Base-by-base conservation (phyloP, 2,329 filamentous ascomycete genomes). In the Coleophoma eucalyptorum region DNA sequence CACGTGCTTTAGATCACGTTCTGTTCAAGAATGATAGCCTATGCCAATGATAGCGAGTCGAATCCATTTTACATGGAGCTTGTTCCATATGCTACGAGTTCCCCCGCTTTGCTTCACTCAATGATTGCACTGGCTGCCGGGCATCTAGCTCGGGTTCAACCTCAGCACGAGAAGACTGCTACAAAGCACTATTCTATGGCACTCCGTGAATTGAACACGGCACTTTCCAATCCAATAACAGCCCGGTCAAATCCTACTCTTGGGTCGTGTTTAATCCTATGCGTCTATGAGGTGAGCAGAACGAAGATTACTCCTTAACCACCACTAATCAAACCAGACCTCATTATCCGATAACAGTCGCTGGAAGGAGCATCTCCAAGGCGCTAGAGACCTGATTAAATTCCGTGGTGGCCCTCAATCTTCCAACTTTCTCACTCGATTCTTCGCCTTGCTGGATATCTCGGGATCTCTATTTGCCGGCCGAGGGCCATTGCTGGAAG, bases 91-190 rank as follows among this genome's bases (percentile, higher is more conserved):
- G 62, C 57, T 15, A 56, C 50, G 6, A 58, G 57, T 0, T 61
- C 57, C 12, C 62, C 62, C 12, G 62, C 62, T 12, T 40, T 65
- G 21, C 50, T 65, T 18, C 58, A 64, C 52, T 58, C 62, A 6
- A 65, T 65, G 53, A 55, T 60, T 34, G 62, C 62, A n/a, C 44
- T 64, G 33, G 59, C 62, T 40, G 62, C 62, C 11, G 58, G 61
- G 5, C 62, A 64, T 58, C 48, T 64, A 37, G 46, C 57, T 4
- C 51, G 62, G 37, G 59, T 48, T 50, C 58, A 64, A 37, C 49
- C 49, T 13, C 58, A 60, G 11, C 62, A 65, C 52, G 51, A 56
- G 11, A 42, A 61, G 5, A 56, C 43, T 37, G 62, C 62, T 8
- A 46, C 58, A 8, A 60, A 58, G 20, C 56, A 64, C 51, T 65